Evolutionary conservation across 139 green algal species (phyloP).

Genomic region (Desmodesmus armatus): DNA sequence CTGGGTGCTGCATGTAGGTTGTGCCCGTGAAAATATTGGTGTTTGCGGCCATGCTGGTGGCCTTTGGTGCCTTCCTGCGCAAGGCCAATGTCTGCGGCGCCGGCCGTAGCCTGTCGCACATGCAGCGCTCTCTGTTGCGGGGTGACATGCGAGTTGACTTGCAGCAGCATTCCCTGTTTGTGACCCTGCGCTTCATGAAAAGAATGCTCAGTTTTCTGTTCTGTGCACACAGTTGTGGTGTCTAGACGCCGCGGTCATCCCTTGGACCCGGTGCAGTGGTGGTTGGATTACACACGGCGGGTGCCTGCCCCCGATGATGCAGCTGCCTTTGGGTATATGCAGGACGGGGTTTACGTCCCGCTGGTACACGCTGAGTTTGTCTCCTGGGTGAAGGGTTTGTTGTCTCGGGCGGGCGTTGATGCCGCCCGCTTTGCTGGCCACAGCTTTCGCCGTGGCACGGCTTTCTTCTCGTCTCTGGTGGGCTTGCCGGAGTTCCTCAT

Average conservation of each 20-base stretch:
- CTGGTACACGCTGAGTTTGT: slow-evolving; percentile 10
- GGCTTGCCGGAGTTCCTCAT: not conserved
- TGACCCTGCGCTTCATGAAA: not conserved
- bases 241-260: not conserved
- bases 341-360: not conserved
- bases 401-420: not conserved
- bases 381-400: not conserved
- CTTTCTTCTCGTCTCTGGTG: not conserved
- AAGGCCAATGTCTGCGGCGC: slow-evolving; percentile 14
- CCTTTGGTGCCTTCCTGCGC: slow-evolving; percentile 7
- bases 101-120: not conserved
- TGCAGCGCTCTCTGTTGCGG: not conserved
- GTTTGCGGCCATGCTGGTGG: slow-evolving; percentile 2
- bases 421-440: not conserved
- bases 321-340: not conserved
- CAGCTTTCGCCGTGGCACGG: not conserved
- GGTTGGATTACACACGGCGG: not conserved
- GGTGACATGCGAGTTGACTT: not conserved
- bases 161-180: not conserved
- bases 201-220: slow-evolving; percentile 5
- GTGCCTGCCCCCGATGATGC: not conserved
- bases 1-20: not conserved
- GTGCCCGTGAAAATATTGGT: not conserved
- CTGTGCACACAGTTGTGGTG: slow-evolving; percentile 3
- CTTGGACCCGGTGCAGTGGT: not conserved